These are phyloP conservation scores for Hansenula lynferdii DNA, from an alignment of 1,139 yeast species.

Conservation along the genomic window DNA sequence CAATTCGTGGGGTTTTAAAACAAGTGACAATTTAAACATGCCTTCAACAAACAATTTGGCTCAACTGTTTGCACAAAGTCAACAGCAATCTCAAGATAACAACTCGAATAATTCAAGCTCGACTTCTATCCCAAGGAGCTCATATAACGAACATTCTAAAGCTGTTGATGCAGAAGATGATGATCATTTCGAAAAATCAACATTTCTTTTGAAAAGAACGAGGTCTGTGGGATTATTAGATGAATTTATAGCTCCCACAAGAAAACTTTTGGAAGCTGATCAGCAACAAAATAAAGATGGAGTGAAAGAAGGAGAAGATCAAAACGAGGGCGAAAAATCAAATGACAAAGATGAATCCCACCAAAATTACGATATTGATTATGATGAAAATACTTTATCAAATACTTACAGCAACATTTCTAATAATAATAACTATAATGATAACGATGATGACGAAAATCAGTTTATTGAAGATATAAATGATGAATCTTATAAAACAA, in stretches of 20 bases:
- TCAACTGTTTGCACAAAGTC: conserved; percentile 17
- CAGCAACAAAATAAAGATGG: conserved; percentile 1
- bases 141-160: conserved; percentile 40
- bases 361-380: conserved; percentile 8
- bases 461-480: conserved; percentile 21
- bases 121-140: neutral
- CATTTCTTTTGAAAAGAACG: conserved; percentile 78
- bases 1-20: too few species aligned
- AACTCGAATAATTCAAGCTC: too few species aligned
- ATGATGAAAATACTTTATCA: conserved; percentile 8
- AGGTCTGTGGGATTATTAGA: conserved; percentile 80
- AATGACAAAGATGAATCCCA: neutral
- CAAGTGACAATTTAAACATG: conserved; percentile 6
- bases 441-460: conserved; percentile 16
- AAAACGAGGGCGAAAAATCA: neutral
- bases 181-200: conserved; percentile 63
- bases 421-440: conserved; percentile 8
- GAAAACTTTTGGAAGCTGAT: conserved; percentile 25
- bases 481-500: conserved; percentile 5
- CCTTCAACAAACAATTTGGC: conserved; percentile 19
- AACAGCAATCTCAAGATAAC: neutral
- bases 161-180: conserved; percentile 70
- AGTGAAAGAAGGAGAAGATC: too few species aligned
- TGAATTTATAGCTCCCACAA: conserved; percentile 50
- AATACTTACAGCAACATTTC: conserved; percentile 2